Percentiles rank a stretch among this genome's conserved stretches.
phyloP scores from a whole-genome alignment of 257 asterid genomes.

The Jacaranda mimosifolia region DNA sequence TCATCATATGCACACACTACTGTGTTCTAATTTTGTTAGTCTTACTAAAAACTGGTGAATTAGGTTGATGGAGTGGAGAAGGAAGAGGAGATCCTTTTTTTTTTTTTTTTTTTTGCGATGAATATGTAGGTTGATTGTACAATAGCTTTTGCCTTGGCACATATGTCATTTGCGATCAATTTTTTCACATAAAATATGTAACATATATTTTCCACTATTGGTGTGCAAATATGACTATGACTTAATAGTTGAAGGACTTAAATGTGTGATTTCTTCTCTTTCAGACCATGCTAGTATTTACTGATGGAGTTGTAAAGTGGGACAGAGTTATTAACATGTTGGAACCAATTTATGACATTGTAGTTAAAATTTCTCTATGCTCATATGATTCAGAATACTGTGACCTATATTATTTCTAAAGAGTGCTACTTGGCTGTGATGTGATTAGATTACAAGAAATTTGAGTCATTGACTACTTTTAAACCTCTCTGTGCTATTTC shows the following conservation, averaged over 20 bases:
- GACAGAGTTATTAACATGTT: slow-evolving; percentile 1
- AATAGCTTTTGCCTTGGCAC: slow-evolving; percentile 11
- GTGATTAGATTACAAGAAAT: slow-evolving; percentile 1
- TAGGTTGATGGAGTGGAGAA: background rate
- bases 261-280: slow-evolving; percentile 1
- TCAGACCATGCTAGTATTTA: background rate
- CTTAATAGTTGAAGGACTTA: background rate
- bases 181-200: background rate
- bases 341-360: background rate
- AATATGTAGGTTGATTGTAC: slow-evolving; percentile 14
- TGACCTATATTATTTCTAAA: background rate
- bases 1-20: background rate
- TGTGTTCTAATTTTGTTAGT: slow-evolving; percentile 13
- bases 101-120: background rate
- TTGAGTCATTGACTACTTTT: slow-evolving; percentile 1
- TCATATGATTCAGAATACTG: background rate
- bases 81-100: background rate
- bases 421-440: slow-evolving; percentile 8
- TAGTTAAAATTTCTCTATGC: background rate
- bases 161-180: slow-evolving; percentile 3
- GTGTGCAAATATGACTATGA: background rate
- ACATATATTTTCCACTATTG: background rate
- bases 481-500: slow-evolving; percentile 26
- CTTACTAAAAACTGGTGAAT: background rate
- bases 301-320: background rate